phyloP scores from a whole-genome alignment of 2,329 filamentous ascomycete genomes.

The Macroventuria anomochaeta region DNA sequence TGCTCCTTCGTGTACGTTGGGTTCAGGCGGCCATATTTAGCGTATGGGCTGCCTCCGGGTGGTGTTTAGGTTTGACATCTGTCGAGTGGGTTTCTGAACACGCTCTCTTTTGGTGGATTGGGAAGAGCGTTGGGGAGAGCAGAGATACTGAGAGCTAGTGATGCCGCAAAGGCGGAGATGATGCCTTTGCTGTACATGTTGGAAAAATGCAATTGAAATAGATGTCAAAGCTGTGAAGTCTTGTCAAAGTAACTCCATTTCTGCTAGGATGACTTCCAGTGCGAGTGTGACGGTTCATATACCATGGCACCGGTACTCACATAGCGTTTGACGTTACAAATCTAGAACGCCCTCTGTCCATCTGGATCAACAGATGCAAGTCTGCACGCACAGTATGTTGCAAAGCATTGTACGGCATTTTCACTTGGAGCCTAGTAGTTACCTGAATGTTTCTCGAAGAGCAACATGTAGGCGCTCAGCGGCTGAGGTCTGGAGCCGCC shows the following conservation, averaged over 20 bases:
- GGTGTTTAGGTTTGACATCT: constrained; percentile 1
- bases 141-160: background rate
- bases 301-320: background rate
- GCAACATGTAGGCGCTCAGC: background rate
- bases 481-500: background rate
- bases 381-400: background rate
- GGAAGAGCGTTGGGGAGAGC: no score
- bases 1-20: constrained; percentile 5
- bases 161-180: background rate
- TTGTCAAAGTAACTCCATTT: no score
- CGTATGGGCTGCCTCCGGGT: background rate
- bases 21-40: constrained; percentile 1
- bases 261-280: background rate
- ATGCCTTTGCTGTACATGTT: background rate
- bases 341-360: background rate
- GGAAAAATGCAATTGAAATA: no score
- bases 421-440: background rate
- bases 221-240: no score
- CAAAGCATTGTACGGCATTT: background rate
- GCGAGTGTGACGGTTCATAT: background rate
- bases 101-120: background rate
- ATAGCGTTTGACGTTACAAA: background rate
- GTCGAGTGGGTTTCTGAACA: constrained; percentile 1
- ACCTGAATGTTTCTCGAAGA: background rate
- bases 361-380: background rate